A percentile compares a stretch with the other conserved stretches of the same genome.
Conservation (phyloP, 257 asterid genomes). For the Paulownia fortunei region DNA sequence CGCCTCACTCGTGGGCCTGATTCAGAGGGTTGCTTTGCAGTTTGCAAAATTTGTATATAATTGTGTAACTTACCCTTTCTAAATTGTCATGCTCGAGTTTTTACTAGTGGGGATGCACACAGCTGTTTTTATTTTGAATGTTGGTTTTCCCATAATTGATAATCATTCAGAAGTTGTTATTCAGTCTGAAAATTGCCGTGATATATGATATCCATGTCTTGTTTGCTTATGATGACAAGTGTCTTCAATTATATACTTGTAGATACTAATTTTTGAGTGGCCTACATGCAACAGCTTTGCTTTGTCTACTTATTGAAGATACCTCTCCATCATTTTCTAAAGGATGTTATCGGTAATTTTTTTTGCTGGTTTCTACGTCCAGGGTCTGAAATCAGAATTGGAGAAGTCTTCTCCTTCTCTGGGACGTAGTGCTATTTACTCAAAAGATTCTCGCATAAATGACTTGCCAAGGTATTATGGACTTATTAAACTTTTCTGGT, state of each 20-base stretch:
- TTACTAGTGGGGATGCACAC: neutral
- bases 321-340: slow-evolving; percentile 10
- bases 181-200: slow-evolving; percentile 11
- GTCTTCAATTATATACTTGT: neutral
- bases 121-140: neutral
- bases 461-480: slow-evolving; percentile 85
- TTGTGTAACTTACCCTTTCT: neutral
- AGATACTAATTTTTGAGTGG: slow-evolving; percentile 3
- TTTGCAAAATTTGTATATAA: neutral
- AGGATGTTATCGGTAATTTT: slow-evolving; percentile 18
- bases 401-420: slow-evolving; percentile 97
- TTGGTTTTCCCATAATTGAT: neutral
- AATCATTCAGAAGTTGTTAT: neutral
- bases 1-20: slow-evolving; percentile 11
- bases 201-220: neutral
- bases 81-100: neutral
- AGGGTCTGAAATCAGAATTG: slow-evolving; percentile 95
- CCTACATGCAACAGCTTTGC: slow-evolving; percentile 22
- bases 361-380: slow-evolving; percentile 33
- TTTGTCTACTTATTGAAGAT: slow-evolving; percentile 6
- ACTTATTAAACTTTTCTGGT: slow-evolving; percentile 12
- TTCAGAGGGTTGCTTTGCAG: neutral
- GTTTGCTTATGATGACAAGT: slow-evolving; percentile 19
- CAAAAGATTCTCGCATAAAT: slow-evolving; percentile 88
- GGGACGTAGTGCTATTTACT: slow-evolving; percentile 90